Evolutionary conservation across 306 rosid species (phyloP).

Genomic region (Prunus mongolica): DNA sequence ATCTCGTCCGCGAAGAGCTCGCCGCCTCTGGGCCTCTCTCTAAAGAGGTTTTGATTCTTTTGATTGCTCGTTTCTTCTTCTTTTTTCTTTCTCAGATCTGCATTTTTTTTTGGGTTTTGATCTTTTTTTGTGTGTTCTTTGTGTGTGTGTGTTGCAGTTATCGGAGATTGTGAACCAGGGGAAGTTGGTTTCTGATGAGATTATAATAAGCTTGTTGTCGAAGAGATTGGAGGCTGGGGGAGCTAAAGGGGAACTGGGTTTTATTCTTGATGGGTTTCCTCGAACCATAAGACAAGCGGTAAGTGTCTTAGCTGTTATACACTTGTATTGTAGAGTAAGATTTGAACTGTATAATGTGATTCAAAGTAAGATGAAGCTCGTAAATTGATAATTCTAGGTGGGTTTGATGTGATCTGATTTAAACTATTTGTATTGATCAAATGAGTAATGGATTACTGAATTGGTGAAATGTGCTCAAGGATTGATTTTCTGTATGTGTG

Average conservation of each 20-base stretch:
- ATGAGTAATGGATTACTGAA: neutral
- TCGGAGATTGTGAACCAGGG: slow-evolving; percentile 90
- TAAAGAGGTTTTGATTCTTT: slow-evolving; percentile 34
- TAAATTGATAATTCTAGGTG: neutral
- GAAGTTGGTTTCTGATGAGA: slow-evolving; percentile 87
- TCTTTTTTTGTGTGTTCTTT: neutral
- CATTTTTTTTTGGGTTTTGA: neutral
- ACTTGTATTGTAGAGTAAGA: neutral
- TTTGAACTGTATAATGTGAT: neutral
- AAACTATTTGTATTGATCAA: neutral
- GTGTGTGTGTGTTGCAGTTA: slow-evolving; percentile 45
- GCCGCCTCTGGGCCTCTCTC: slow-evolving; percentile 75
- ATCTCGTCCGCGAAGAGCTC: slow-evolving; percentile 93
- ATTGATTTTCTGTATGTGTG: neutral
- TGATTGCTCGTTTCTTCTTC: neutral
- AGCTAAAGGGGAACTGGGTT: slow-evolving; percentile 73
- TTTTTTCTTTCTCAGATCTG: neutral
- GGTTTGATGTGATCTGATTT: neutral
- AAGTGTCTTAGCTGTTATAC: slow-evolving; percentile 31
- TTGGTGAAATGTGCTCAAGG: too few species aligned
- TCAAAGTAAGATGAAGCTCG: neutral
- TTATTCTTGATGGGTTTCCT: slow-evolving; percentile 98
- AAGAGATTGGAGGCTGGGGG: slow-evolving; percentile 76
- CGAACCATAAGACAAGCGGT: slow-evolving; percentile 91
- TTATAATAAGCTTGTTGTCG: slow-evolving; percentile 72